Conservation (phyloP, 768 basidiomycete species). For the Lactarius psammicola region DNA sequence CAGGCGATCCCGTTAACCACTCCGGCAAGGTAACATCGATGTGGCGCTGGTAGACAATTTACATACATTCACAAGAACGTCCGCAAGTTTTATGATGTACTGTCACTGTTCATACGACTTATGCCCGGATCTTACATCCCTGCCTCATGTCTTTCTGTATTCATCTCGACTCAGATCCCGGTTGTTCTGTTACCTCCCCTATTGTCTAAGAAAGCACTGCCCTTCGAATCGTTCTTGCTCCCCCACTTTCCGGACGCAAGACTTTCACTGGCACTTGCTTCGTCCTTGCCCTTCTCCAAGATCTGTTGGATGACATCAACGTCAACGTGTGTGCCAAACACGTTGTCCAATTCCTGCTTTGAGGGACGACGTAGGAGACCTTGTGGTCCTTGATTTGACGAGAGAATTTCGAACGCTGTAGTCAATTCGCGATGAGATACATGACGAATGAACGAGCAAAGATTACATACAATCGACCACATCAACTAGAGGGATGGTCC, state of each 20-base stretch:
- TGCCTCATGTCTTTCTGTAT: neutral
- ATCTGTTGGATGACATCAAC: constrained; percentile 58
- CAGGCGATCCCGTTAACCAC: constrained; percentile 73
- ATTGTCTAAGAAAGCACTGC: constrained; percentile 21
- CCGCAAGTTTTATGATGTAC: neutral
- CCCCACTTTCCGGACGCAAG: constrained; percentile 34
- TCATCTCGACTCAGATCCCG: constrained; percentile 18
- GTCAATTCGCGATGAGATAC: neutral
- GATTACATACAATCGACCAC: constrained; percentile 74
- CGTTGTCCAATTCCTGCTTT: constrained; percentile 78
- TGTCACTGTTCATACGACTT: neutral
- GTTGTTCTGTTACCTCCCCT: constrained; percentile 23
- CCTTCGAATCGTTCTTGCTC: constrained; percentile 30
- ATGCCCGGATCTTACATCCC: neutral
- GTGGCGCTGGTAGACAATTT: neutral
- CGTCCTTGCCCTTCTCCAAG: constrained; percentile 61
- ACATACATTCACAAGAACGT: neutral
- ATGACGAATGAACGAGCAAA: neutral
- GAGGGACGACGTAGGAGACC: constrained; percentile 73
- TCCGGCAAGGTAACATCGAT: constrained; percentile 81
- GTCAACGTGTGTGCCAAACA: constrained; percentile 65
- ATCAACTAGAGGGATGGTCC: constrained; percentile 65
- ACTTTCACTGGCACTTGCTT: constrained; percentile 51
- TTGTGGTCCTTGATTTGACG: constrained; percentile 71
- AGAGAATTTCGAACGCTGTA: constrained; percentile 68